Base-by-base conservation (phyloP, 2,329 filamentous ascomycete genomes). In the Colletotrichum sp. region DNA sequence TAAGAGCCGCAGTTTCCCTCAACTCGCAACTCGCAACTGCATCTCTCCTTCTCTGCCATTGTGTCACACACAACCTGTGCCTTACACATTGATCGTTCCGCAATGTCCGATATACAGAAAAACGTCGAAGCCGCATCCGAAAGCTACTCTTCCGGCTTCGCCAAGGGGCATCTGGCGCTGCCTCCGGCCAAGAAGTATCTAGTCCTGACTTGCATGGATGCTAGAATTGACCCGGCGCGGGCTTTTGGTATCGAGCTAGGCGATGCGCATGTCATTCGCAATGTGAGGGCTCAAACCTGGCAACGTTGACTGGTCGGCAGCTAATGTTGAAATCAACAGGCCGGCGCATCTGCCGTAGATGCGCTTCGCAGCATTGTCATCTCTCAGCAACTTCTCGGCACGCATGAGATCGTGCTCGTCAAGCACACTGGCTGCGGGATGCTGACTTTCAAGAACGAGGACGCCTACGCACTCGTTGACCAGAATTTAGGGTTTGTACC, bases 131-230 rank as follows among this genome's bases (percentile, higher is more conserved):
- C 43, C 34, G 74, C 76, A 24, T 77, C 76, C 18, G 76, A 70
- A 30, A 71, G 28, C 34, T 69, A 77, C 62, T 76, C 76, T 8
- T 38, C 70, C 12, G 26, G 38, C 4, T 96, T 96, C 83, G 91
- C 87, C n/a, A 87, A 94, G 76, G 93, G 93, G 18, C 78, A 92
- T 76, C 88, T 96, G 6, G 88, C 91, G 1, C 88, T 95, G 2
- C 93, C 94, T 0, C 94, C 94, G 0, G 91, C 91, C 12, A 94
- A 93, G 84, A 90, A 93, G 79, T 94, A 94, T 80, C 86, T 80
- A 7, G 78, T 83, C 32, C 89, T 96, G 60, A 94, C 94, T 1
- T 97, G 95, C 84, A 97, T 97, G 94, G 94, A 97, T 80, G 93
- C 95, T 7, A 91, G 94, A 67, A 87, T 93, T 79, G 89, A 96